Conservation (phyloP, 768 basidiomycete species). For the Lactifluus pinguis region DNA sequence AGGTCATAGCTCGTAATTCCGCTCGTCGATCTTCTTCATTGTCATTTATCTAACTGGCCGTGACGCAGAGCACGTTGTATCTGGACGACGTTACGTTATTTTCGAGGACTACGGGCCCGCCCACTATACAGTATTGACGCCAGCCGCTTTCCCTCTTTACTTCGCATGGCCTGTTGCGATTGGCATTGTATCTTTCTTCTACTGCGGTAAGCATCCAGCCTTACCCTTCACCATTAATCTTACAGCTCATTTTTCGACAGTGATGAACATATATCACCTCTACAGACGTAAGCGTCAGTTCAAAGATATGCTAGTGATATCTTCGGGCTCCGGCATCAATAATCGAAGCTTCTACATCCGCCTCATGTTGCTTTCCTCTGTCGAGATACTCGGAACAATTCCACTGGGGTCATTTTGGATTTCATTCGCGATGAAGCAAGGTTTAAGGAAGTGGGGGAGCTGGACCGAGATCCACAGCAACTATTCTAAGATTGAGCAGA, state of each 20-base stretch:
- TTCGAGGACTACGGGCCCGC: conserved; percentile 40
- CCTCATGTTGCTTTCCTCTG: conserved; percentile 28
- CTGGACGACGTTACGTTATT: conserved; percentile 40
- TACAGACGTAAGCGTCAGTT: conserved; percentile 23
- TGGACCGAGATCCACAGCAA: conserved; percentile 44
- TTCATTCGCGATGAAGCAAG: background rate
- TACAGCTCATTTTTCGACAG: conserved; percentile 13
- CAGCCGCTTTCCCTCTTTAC: conserved; percentile 26
- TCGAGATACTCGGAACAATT: conserved; percentile 28
- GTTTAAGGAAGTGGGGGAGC: conserved; percentile 33
- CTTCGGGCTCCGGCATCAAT: conserved; percentile 26
- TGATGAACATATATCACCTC: conserved; percentile 23
- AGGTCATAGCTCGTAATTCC: conserved; percentile 8
- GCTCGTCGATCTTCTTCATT: no score
- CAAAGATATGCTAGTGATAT: conserved; percentile 20
- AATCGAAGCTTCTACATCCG: conserved; percentile 38
- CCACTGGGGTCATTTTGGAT: conserved; percentile 1
- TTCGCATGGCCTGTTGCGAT: conserved; percentile 21
- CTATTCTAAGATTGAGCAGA: conserved; percentile 33
- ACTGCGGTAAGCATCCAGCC: conserved; percentile 27
- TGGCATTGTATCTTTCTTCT: conserved; percentile 27
- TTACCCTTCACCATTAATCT: background rate
- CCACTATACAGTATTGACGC: conserved; percentile 27
- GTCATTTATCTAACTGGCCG: background rate
- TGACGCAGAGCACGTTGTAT: conserved; percentile 5